Evolutionary conservation across 2,329 filamentous ascomycete genomes (phyloP).

Genomic region (Tolypocladium paradoxum): DNA sequence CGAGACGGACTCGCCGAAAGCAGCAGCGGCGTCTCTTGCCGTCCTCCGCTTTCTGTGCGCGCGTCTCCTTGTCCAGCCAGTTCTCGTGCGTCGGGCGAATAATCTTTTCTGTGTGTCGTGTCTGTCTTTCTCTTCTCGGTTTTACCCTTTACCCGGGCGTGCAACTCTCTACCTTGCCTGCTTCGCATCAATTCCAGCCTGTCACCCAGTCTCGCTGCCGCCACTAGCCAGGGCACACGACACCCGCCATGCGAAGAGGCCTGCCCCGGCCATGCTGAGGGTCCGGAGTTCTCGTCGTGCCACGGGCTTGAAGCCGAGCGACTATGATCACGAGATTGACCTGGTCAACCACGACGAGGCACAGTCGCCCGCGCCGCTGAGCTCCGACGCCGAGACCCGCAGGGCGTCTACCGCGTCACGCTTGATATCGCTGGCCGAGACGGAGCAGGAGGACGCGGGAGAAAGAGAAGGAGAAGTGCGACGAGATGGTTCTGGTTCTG

Average conservation of each 20-base stretch:
- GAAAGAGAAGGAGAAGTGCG: not conserved
- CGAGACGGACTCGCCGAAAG: not conserved
- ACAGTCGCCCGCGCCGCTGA: conserved; percentile 10
- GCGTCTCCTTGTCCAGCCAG: not conserved
- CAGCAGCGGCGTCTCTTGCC: not conserved
- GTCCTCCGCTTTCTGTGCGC: not conserved
- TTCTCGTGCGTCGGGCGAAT: not conserved
- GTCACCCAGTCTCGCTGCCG: not conserved
- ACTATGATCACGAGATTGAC: conserved; percentile 61
- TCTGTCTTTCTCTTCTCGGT: not conserved
- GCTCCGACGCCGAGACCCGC: conserved; percentile 8
- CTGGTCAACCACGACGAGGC: conserved; percentile 47
- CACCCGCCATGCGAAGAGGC: conserved; percentile 9
- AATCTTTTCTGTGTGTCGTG: not conserved
- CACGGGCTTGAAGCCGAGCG: conserved; percentile 42
- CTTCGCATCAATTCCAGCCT: not conserved
- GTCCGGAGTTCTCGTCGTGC: conserved; percentile 44
- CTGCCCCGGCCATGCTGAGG: conserved; percentile 17
- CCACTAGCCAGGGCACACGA: not conserved
- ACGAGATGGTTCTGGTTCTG: not conserved
- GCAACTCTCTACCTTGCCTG: not conserved
- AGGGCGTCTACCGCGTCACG: conserved; percentile 5
- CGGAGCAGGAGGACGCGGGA: conserved; percentile 1
- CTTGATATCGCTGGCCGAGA: conserved; percentile 4
- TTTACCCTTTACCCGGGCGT: not conserved